These are phyloP conservation scores for Pistacia vera DNA, from an alignment of 345 rosid species.

Conservation along the genomic window DNA sequence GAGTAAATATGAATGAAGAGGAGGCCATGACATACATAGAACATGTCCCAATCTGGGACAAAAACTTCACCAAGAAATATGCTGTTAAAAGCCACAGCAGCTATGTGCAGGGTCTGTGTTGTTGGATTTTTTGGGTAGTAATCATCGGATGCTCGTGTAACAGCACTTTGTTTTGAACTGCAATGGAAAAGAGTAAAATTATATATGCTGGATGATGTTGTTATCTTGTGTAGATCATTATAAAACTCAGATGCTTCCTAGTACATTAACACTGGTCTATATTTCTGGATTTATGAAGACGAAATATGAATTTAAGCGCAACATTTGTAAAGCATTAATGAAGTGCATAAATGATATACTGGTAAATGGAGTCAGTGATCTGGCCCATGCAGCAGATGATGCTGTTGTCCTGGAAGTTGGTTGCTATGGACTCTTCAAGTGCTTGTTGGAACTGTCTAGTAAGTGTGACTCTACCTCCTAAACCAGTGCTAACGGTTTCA, in stretches of 20 bases:
- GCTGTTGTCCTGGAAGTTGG: slow-evolving; percentile 52
- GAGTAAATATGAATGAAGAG: background rate
- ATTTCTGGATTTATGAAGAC: background rate
- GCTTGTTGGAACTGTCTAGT: slow-evolving; percentile 51
- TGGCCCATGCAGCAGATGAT: slow-evolving; percentile 64
- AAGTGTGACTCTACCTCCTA: slow-evolving; percentile 51
- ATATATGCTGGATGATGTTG: background rate
- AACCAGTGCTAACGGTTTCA: slow-evolving; percentile 45
- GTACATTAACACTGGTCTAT: background rate
- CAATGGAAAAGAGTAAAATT: slow-evolving; percentile 7
- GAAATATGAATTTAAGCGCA: background rate
- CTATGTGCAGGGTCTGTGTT: slow-evolving; percentile 55
- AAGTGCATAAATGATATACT: slow-evolving; percentile 27
- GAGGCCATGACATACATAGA: slow-evolving; percentile 39
- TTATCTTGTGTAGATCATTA: too few relatives aligned
- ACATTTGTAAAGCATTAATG: background rate
- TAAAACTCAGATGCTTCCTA: background rate
- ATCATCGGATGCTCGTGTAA: slow-evolving; percentile 57
- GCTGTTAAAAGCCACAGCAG: slow-evolving; percentile 60
- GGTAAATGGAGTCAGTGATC: slow-evolving; percentile 58
- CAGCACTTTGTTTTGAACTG: slow-evolving; percentile 53
- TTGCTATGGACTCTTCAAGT: slow-evolving; percentile 49
- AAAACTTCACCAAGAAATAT: slow-evolving; percentile 60
- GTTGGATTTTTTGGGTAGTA: slow-evolving; percentile 51
- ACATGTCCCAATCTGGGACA: slow-evolving; percentile 71